Evolutionary conservation across 2,329 filamentous ascomycete species (phyloP), one percentile per base, ranked within the genome.

Genomic region (Xylaria polymorpha): DNA sequence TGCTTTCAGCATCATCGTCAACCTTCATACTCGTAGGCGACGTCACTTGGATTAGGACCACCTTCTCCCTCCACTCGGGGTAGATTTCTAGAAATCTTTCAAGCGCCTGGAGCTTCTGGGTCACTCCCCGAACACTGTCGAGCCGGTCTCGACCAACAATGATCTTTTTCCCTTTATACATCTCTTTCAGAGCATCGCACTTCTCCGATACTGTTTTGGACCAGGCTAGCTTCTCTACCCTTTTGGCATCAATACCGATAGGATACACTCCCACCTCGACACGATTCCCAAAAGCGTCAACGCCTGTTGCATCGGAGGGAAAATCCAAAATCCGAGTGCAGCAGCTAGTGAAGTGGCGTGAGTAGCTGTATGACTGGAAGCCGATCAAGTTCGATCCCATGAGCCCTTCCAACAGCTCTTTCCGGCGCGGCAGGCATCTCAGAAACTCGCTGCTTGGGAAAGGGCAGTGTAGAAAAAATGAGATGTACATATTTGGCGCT

Each of bases 381-480:
- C 94, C 94, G 71, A 98, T 89, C 84, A 98, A 90, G 80, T 98
- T 98, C 65, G 95, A 89, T 20, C 95, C 94, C 50, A 98, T 85
- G 56, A 97, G 90, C 58, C 96, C 96, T 74, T 96, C 94, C 15
- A 98, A 85, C 12, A 98, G 87, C 79, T 98, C 94, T 81, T 97
- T 97, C 74, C 95, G 89, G 72, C 93, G 90, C 44, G 93, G 92
- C 65, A 98, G 85, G 79, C 94, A 97, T 57, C 94, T 90, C 79
- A 98, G 89, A 78, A 97, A 98, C 81, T 98, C 96, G 85, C 93
- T 97, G 81, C 94, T 97, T 41, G 95, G 95, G 81, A 98, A 98
- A 0, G 95, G 95, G 55, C 94, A 91, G 81, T 98, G 95, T 56
- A 98, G 85, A 84, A 94, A 98, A 84, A 98, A 98, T 63, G 94